Conservation (phyloP, 305 asterid species). For the Ajuga reptans region DNA sequence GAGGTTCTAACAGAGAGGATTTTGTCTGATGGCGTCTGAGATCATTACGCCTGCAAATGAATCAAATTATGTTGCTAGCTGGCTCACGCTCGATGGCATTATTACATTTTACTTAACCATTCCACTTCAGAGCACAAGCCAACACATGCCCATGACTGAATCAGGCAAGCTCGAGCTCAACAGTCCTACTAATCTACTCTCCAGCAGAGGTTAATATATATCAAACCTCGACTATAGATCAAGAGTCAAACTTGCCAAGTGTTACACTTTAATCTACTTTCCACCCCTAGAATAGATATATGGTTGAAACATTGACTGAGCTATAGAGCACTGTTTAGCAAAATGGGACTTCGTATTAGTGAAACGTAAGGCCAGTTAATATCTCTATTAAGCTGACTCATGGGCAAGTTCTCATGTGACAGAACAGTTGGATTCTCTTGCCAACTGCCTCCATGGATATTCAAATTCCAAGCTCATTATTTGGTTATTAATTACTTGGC, state of each 20-base stretch:
- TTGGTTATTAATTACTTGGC: neutral
- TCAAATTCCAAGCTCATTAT: neutral
- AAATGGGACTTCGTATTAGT: neutral
- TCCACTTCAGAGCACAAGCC: neutral
- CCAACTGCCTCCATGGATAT: neutral
- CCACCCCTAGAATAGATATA: no score
- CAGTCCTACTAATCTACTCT: no score
- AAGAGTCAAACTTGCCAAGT: no score
- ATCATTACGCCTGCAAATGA: neutral
- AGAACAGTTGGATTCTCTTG: neutral
- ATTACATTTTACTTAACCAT: neutral
- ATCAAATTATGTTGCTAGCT: neutral
- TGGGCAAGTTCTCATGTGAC: neutral
- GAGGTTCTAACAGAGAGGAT: neutral
- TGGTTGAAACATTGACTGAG: no score
- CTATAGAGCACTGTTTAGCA: neutral
- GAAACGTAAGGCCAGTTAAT: neutral
- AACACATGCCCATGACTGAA: no score
- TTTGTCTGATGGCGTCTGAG: neutral
- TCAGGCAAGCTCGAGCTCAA: no score
- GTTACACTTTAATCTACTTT: no score
- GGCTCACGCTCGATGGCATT: neutral
- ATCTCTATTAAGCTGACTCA: neutral
- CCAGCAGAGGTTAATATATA: no score
- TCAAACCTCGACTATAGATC: no score